Percentiles rank a stretch among this genome's conserved stretches.
Evolutionary conservation across 495 filamentous ascomycete species (phyloP).

Genomic region (Aspergillus cavernicola): DNA sequence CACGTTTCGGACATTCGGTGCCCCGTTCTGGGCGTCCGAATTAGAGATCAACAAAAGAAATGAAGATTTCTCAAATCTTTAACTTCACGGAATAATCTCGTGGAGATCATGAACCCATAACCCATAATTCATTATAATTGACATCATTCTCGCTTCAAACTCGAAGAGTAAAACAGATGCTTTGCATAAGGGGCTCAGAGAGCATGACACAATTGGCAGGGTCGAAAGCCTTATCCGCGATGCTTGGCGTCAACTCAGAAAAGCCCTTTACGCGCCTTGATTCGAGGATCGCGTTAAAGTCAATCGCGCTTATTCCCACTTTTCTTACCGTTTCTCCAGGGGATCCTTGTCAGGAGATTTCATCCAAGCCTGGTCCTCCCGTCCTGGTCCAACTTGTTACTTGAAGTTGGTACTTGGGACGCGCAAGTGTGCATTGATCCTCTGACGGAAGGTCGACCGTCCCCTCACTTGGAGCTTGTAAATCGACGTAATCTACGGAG

Average conservation of each 20-base stretch:
- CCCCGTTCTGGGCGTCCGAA: constrained; percentile 16
- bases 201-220: constrained; percentile 13
- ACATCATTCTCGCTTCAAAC: background rate
- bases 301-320: constrained; percentile 23
- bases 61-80: background rate
- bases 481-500: too few relatives aligned
- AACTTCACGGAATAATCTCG: too few relatives aligned
- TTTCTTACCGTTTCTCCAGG: constrained; percentile 4
- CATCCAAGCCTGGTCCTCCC: too few relatives aligned
- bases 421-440: constrained; percentile 7
- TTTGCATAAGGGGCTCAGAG: constrained; percentile 9
- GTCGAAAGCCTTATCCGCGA: constrained; percentile 14
- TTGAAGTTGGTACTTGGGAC: constrained; percentile 12
- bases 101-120: too few relatives aligned
- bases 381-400: too few relatives aligned
- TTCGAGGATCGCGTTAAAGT: constrained; percentile 25
- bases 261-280: constrained; percentile 24
- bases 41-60: constrained; percentile 9
- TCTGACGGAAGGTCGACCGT: background rate
- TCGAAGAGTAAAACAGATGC: too few relatives aligned
- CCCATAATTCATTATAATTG: too few relatives aligned
- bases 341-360: constrained; percentile 7
- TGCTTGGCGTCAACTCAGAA: constrained; percentile 17
- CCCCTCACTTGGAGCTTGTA: too few relatives aligned
- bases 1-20: constrained; percentile 21